Percentiles rank a stretch among this genome's conserved stretches.
Conservation (phyloP, 2,329 filamentous ascomycete genomes). For the Esteya vermicola region DNA sequence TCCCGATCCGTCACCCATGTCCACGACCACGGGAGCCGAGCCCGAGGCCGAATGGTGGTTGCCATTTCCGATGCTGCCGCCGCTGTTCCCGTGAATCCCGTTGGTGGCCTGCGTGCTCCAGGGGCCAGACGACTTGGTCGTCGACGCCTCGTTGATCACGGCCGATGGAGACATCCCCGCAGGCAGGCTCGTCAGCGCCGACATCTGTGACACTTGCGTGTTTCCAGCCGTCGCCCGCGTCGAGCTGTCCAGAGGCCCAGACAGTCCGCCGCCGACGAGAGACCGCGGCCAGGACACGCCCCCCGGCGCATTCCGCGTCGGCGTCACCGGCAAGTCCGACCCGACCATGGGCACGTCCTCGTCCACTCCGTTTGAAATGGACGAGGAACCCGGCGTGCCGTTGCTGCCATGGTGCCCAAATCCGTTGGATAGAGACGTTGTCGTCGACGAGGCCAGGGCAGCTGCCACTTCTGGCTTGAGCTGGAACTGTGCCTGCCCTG, state of each 20-base stretch:
- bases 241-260: conserved; percentile 19
- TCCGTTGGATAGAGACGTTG: conserved; percentile 36
- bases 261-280: conserved; percentile 2
- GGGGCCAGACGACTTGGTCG: conserved; percentile 66
- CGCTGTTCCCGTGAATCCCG: conserved; percentile 31
- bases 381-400: conserved; percentile 34
- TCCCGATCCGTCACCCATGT: conserved; percentile 23
- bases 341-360: conserved; percentile 51
- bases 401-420: conserved; percentile 31
- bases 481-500: conserved; percentile 32
- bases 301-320: conserved; percentile 30
- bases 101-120: conserved; percentile 59
- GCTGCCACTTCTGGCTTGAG: conserved; percentile 19
- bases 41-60: too few species aligned
- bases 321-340: conserved; percentile 26
- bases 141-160: conserved; percentile 72
- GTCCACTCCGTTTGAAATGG: conserved; percentile 25
- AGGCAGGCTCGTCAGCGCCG: conserved; percentile 42
- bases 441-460: neutral
- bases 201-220: conserved; percentile 50
- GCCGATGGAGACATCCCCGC: conserved; percentile 43
- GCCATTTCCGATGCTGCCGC: neutral
- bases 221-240: conserved; percentile 28
- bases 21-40: neutral
- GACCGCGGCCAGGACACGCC: conserved; percentile 19